Evolutionary conservation across 345 rosid species (phyloP).

Genomic region (Linum usitatissimum): DNA sequence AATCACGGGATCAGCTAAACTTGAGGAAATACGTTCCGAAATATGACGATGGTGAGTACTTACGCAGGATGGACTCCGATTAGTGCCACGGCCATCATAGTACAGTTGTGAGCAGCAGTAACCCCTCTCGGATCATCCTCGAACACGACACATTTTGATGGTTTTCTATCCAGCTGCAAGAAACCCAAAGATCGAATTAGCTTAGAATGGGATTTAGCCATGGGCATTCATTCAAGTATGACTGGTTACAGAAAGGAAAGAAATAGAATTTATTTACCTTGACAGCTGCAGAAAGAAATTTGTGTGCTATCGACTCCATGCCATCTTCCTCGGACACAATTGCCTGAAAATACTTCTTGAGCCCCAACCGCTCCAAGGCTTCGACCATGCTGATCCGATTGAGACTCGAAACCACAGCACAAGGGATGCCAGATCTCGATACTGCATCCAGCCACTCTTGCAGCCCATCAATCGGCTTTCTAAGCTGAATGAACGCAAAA

Average conservation of each 20-base stretch:
- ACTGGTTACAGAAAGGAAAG: neutral
- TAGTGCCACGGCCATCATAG: conserved; percentile 91
- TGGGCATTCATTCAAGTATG: too few relatives aligned
- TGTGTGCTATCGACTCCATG: conserved; percentile 90
- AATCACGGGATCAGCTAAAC: neutral
- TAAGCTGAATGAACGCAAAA: conserved; percentile 41
- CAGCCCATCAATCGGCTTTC: conserved; percentile 61
- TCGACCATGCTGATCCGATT: conserved; percentile 67
- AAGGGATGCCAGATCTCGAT: conserved; percentile 65
- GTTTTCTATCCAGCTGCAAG: conserved; percentile 85
- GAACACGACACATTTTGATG: conserved; percentile 85
- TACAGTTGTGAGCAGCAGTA: conserved; percentile 92
- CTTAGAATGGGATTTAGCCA: neutral
- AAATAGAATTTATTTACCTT: conserved; percentile 34
- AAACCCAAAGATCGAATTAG: too few relatives aligned
- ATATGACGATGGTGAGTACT: conserved; percentile 12
- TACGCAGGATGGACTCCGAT: conserved; percentile 91
- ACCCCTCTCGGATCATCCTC: conserved; percentile 90
- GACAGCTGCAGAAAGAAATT: conserved; percentile 84
- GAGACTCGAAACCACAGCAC: conserved; percentile 89
- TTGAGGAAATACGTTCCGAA: neutral
- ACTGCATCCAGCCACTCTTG: conserved; percentile 88
- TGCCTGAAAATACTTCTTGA: conserved; percentile 80
- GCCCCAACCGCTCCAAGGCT: conserved; percentile 63
- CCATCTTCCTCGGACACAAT: conserved; percentile 91